Evolutionary conservation across 345 rosid genomes (phyloP).

Genomic region (Salix koriyanagi): DNA sequence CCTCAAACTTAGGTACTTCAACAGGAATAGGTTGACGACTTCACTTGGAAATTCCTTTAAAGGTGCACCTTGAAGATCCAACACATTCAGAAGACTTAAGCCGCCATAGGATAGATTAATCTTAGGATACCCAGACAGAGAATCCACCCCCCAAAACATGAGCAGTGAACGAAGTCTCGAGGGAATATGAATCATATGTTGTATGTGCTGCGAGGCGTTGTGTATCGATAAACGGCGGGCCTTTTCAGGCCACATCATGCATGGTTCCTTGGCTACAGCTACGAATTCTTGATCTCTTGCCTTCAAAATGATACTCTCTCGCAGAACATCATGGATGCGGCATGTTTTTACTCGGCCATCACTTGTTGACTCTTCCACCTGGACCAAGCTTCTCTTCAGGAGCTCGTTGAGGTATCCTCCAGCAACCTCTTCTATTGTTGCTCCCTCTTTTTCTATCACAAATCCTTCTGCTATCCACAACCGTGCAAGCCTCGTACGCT

Average conservation of each 20-base stretch:
- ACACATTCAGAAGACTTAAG: too few species aligned
- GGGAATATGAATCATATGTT: not conserved
- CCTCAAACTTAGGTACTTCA: not conserved
- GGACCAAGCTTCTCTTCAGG: conserved; percentile 10
- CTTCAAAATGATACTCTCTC: not conserved
- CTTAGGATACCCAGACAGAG: too few species aligned
- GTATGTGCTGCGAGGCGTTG: not conserved
- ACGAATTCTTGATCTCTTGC: conserved; percentile 10
- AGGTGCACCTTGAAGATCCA: too few species aligned
- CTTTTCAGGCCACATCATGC: not conserved
- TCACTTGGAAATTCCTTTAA: too few species aligned
- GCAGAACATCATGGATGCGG: conserved; percentile 3
- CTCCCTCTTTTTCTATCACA: not conserved
- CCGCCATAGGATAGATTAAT: too few species aligned
- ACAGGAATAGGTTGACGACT: too few species aligned
- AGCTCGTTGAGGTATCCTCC: conserved; percentile 1
- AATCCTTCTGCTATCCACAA: conserved; percentile 14
- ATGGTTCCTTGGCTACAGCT: not conserved
- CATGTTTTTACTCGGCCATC: conserved; percentile 9
- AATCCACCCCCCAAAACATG: conserved; percentile 16
- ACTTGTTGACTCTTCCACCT: not conserved
- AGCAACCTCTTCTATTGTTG: not conserved
- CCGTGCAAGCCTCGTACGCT: not conserved
- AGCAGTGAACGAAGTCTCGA: conserved; percentile 19
- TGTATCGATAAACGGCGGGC: conserved; percentile 13